Conservation (phyloP, 2,329 filamentous ascomycete species). For the Dothistroma septosporum region DNA sequence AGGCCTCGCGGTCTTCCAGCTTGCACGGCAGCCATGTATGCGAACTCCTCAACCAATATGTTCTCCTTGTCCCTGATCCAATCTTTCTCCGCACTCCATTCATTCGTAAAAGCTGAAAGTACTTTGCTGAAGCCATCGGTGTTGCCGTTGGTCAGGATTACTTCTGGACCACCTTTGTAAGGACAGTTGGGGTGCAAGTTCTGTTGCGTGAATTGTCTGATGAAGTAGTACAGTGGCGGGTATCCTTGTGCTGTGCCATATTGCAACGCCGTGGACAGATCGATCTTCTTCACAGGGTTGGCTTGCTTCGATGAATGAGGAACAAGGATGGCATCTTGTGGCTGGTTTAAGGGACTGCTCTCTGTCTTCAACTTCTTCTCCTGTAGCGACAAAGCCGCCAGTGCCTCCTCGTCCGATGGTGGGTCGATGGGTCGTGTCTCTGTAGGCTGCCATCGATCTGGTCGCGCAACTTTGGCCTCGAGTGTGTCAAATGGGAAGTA, state of each 20-base stretch:
- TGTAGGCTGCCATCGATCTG: constrained; percentile 69
- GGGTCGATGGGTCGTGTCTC: constrained; percentile 57
- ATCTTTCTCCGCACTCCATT: constrained; percentile 67
- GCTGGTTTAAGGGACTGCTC: constrained; percentile 34
- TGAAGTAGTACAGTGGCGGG: constrained; percentile 69
- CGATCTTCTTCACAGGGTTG: constrained; percentile 66
- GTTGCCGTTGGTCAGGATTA: constrained; percentile 73
- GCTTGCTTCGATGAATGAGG: constrained; percentile 61
- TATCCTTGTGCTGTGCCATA: constrained; percentile 83
- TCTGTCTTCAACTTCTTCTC: constrained; percentile 13
- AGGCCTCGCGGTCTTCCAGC: constrained; percentile 64
- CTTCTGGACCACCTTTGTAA: constrained; percentile 70
- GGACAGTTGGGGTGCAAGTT: constrained; percentile 77
- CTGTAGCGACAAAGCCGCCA: constrained; percentile 16
- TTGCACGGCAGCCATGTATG: constrained; percentile 73
- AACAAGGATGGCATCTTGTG: constrained; percentile 54
- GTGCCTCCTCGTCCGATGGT: constrained; percentile 36
- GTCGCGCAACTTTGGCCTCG: constrained; percentile 72
- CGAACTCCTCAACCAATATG: constrained; percentile 73
- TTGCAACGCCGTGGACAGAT: constrained; percentile 76
- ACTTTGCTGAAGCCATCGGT: constrained; percentile 83
- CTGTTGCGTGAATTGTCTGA: constrained; percentile 72
- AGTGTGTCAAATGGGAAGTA: constrained; percentile 91
- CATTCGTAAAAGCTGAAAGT: constrained; percentile 69
- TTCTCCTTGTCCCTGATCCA: constrained; percentile 67